Evolutionary conservation across 257 asterid species (phyloP).

Genomic region (Gynochthodes officinalis): DNA sequence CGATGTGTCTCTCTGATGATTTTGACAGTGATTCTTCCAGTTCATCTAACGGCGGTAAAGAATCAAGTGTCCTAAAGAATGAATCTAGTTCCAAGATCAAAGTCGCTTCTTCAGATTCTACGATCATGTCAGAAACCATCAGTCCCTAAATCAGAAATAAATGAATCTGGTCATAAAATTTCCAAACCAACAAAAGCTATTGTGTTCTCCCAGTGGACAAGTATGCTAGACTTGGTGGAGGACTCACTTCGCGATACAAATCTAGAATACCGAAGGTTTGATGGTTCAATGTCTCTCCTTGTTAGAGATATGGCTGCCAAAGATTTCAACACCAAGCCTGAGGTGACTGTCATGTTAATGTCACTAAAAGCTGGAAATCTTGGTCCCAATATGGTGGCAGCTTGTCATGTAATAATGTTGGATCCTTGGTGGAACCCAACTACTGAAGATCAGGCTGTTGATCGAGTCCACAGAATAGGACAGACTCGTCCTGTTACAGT

Average conservation of each 20-base stretch:
- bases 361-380: slow-evolving; percentile 96
- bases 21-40: slow-evolving; percentile 36
- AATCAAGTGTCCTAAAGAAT: slow-evolving; percentile 42
- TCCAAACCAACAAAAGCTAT: slow-evolving; percentile 68
- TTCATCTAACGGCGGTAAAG: slow-evolving; percentile 35
- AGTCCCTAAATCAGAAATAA: slow-evolving; percentile 24
- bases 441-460: slow-evolving; percentile 96
- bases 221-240: slow-evolving; percentile 88
- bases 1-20: slow-evolving; percentile 51
- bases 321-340: slow-evolving; percentile 73
- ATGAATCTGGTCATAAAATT: slow-evolving; percentile 31
- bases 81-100: slow-evolving; percentile 69
- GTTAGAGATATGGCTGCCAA: slow-evolving; percentile 92
- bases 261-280: slow-evolving; percentile 76
- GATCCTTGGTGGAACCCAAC: slow-evolving; percentile 99
- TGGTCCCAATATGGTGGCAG: slow-evolving; percentile 97
- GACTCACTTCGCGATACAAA: slow-evolving; percentile 47
- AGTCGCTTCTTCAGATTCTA: slow-evolving; percentile 61
- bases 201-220: slow-evolving; percentile 95
- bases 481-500: slow-evolving; percentile 92
- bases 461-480: slow-evolving; percentile 95
- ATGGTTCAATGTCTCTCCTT: slow-evolving; percentile 86
- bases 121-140: slow-evolving; percentile 40
- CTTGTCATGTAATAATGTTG: slow-evolving; percentile 82
- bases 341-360: slow-evolving; percentile 96